Base-by-base conservation (phyloP, 2,329 filamentous ascomycete species). In the Alternaria arborescens region DNA sequence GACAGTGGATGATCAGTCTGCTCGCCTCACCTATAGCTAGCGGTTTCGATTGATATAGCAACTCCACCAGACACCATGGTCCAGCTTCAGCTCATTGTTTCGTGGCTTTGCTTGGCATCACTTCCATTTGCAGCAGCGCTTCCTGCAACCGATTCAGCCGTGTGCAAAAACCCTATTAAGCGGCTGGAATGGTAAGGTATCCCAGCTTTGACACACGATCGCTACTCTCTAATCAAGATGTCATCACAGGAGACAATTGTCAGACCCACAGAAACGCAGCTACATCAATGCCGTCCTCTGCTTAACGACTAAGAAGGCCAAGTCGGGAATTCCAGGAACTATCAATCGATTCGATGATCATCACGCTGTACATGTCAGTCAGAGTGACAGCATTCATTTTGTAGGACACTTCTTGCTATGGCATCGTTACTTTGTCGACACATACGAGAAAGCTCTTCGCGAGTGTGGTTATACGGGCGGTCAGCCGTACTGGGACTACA, bases 401-500 rank as follows among this genome's bases (percentile, higher is more conserved):
- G 34, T 38, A 8, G 34, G 34, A 38, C 34, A 38, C 3, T 38
- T 38, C 16, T 3, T n/a, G 16, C 34, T 18, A 0, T 38, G 34
- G 34, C 16, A 38, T 10, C 34, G 34, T 38, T 38, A 38, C 3
- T 38, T 38, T 38, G 16, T 38, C 34, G 34, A 16, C 34, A 38
- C 16, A 38, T 38, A n/a, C 34, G 34, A 38, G 16, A 38, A n/a
- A n/a, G 16, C 34, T 38, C 34, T 38, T 38, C 34, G 34, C n/a
- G 67, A 71, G n/a, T 73, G 67, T 22, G 71, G 67, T 20, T 72
- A 66, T 40, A 67, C 57, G 12, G 65, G 68, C 36, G 70, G 41
- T 8, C 68, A 73, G 47, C 68, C 68, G 43, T 85, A 84, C 71
- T 75, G 69, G 72, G 32, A 36, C 12, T 36, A 36, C 12, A 36